Evolutionary conservation across 257 asterid species (phyloP).

Genomic region (Penstemon newberryi): DNA sequence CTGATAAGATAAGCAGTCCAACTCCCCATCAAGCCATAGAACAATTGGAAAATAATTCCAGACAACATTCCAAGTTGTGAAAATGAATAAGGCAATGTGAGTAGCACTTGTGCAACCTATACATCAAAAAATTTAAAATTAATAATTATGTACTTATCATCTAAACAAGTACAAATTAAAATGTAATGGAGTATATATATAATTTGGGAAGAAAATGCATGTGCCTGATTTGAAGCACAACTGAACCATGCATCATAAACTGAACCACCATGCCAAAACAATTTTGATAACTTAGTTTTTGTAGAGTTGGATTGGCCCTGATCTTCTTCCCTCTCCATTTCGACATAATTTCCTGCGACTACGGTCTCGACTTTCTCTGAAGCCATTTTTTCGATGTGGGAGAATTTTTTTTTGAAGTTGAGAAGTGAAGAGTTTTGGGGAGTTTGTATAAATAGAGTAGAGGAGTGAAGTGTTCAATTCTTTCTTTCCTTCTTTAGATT

Average conservation of each 20-base stretch:
- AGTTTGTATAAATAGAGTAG: conserved; percentile 32
- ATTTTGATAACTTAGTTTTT: conserved; percentile 49
- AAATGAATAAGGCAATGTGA: conserved; percentile 82
- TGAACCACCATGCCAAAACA: conserved; percentile 94
- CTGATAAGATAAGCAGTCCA: conserved; percentile 91
- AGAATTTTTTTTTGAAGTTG: neutral
- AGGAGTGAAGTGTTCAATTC: neutral
- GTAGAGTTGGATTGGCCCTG: conserved; percentile 35
- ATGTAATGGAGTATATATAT: neutral
- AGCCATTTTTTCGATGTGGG: conserved; percentile 47
- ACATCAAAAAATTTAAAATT: neutral
- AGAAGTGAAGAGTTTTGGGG: conserved; percentile 30
- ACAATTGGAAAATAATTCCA: conserved; percentile 69
- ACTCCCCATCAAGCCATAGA: conserved; percentile 84
- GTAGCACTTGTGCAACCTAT: conserved; percentile 89
- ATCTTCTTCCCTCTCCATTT: conserved; percentile 70
- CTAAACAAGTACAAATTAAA: neutral
- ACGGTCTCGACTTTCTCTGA: conserved; percentile 81
- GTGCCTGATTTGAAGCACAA: conserved; percentile 81
- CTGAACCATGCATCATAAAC: conserved; percentile 98
- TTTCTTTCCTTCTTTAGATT: conserved; percentile 1
- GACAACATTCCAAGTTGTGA: conserved; percentile 88
- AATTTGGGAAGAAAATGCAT: neutral
- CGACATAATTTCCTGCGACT: conserved; percentile 78
- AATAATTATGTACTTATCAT: too few relatives aligned